phyloP scores from a whole-genome alignment of 2,329 filamentous ascomycete species.

The Aureobasidium subglaciale region DNA sequence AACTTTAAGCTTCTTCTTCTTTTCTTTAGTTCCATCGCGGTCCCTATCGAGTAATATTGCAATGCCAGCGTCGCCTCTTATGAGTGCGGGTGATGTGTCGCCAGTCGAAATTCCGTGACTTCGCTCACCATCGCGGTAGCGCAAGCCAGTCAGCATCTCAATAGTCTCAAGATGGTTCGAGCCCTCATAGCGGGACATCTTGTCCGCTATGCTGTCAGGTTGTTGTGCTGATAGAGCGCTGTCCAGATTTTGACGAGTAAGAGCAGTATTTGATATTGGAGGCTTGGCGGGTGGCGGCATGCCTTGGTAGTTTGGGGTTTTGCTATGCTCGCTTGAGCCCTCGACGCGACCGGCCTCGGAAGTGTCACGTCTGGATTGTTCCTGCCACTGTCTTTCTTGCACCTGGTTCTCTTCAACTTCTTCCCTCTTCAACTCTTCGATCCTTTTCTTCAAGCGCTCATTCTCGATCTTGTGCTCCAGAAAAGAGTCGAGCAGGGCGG shows the following conservation, averaged over 20 bases:
- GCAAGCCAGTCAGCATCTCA: constrained; percentile 83
- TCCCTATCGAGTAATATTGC: constrained; percentile 77
- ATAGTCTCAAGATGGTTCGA: constrained; percentile 75
- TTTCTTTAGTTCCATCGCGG: constrained; percentile 67
- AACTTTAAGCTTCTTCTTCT: constrained; percentile 76
- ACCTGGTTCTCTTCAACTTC: constrained; percentile 73
- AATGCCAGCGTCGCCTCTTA: constrained; percentile 80
- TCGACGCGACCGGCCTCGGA: constrained; percentile 44
- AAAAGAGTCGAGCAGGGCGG: constrained; percentile 80
- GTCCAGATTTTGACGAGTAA: constrained; percentile 76
- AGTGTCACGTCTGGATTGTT: constrained; percentile 20
- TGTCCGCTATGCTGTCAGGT: constrained; percentile 72
- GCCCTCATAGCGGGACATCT: constrained; percentile 75
- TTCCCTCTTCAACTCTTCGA: constrained; percentile 76
- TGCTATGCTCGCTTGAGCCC: constrained; percentile 8
- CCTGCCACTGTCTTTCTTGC: constrained; percentile 54
- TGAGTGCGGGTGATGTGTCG: constrained; percentile 69
- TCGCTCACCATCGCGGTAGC: constrained; percentile 82
- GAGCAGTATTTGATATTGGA: constrained; percentile 54
- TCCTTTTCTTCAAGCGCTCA: constrained; percentile 74
- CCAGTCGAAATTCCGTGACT: constrained; percentile 84
- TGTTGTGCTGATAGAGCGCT: constrained; percentile 58
- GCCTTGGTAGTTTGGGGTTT: constrained; percentile 38
- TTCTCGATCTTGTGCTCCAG: constrained; percentile 97
- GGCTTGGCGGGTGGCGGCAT: constrained; percentile 64